These are phyloP conservation scores for Rhodofomes roseus DNA, from an alignment of 1,284 basidiomycete genomes.

Conservation along the genomic window DNA sequence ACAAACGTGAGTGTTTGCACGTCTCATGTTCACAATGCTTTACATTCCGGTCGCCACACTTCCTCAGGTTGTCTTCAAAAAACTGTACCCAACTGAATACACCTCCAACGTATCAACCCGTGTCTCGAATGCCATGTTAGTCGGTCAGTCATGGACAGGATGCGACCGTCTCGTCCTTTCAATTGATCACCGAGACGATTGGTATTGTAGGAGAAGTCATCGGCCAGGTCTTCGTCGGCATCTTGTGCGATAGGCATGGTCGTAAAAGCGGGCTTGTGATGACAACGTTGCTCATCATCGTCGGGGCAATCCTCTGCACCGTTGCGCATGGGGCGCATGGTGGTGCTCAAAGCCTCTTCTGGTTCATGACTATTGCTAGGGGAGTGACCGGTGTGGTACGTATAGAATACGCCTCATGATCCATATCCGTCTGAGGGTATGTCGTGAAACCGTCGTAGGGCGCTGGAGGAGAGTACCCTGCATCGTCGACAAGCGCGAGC, in stretches of 20 bases:
- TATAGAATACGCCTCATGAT: constrained; percentile 3
- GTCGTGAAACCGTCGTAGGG: no score
- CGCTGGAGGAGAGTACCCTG: constrained; percentile 80
- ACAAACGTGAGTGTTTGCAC: constrained; percentile 48
- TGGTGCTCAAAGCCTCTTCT: constrained; percentile 62
- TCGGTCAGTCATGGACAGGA: constrained; percentile 42
- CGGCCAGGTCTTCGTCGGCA: constrained; percentile 63
- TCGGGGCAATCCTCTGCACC: constrained; percentile 70
- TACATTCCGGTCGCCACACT: no score
- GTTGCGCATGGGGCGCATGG: constrained; percentile 65
- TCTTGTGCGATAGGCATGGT: constrained; percentile 71
- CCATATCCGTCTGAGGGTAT: no score
- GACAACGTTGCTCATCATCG: constrained; percentile 67
- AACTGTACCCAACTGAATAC: constrained; percentile 57
- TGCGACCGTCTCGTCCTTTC: no score
- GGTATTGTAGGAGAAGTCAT: constrained; percentile 50
- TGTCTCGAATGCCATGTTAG: constrained; percentile 70
- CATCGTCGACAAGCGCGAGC: constrained; percentile 61
- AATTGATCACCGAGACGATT: not conserved
- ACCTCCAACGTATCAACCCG: constrained; percentile 61
- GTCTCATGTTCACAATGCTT: not conserved
- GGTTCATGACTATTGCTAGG: constrained; percentile 74
- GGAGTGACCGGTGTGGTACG: constrained; percentile 70
- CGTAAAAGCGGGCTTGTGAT: constrained; percentile 68
- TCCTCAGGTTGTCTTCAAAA: constrained; percentile 56